These are phyloP conservation scores for Setomelanomma holmii DNA, from an alignment of 2,329 filamentous ascomycete genomes.

Conservation along the genomic window DNA sequence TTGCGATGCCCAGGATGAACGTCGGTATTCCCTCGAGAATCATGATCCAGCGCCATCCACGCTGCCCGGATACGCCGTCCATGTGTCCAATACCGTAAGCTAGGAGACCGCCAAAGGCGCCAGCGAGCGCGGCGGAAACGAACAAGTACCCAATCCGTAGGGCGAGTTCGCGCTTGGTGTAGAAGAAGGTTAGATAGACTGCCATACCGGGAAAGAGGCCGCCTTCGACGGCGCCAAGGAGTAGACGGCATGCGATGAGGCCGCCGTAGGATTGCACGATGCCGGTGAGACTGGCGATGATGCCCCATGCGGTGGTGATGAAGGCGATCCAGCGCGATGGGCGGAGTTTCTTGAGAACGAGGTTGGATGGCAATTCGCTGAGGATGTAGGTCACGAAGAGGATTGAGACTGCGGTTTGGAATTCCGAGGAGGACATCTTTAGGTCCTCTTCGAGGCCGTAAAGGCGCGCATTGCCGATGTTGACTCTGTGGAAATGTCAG, in stretches of 20 bases:
- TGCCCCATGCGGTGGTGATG: constrained; percentile 66
- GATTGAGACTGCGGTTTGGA: constrained; percentile 62
- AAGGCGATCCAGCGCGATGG: constrained; percentile 63
- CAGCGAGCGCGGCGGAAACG: constrained; percentile 72
- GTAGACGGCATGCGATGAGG: constrained; percentile 71
- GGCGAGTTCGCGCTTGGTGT: constrained; percentile 75
- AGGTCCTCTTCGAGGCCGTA: constrained; percentile 71
- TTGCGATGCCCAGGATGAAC: constrained; percentile 31
- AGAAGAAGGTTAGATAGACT: constrained; percentile 77
- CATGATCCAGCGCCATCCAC: constrained; percentile 42
- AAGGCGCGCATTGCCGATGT: constrained; percentile 73
- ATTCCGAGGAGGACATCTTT: constrained; percentile 67
- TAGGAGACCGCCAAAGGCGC: constrained; percentile 74
- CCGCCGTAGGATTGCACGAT: constrained; percentile 70
- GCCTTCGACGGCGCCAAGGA: constrained; percentile 73
- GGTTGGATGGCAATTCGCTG: constrained; percentile 55
- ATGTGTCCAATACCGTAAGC: constrained; percentile 77
- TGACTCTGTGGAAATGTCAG: constrained; percentile 56
- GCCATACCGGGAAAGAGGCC: constrained; percentile 74
- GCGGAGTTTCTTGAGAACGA: constrained; percentile 55
- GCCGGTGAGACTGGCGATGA: constrained; percentile 71
- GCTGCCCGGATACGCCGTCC: constrained; percentile 67
- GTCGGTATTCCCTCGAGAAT: constrained; percentile 38
- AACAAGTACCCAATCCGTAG: constrained; percentile 77
- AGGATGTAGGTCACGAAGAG: constrained; percentile 56